Conservation (phyloP, 1,139 yeast species). For the Debaryomyces nepalensis region DNA sequence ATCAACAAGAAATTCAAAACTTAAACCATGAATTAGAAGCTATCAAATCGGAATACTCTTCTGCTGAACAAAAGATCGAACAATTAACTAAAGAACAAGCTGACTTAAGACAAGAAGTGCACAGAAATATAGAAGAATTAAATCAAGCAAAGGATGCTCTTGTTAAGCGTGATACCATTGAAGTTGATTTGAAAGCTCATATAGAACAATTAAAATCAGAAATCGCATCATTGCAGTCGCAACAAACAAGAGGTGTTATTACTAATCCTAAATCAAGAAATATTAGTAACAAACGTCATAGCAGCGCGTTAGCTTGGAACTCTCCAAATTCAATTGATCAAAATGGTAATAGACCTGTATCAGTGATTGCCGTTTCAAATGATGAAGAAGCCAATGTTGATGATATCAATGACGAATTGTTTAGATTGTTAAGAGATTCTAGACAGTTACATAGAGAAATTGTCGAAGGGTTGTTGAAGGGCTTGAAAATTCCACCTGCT, state of each 20-base stretch:
- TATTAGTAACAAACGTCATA: slow-evolving; percentile 43
- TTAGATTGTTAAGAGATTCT: slow-evolving; percentile 76
- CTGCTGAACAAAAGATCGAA: slow-evolving; percentile 66
- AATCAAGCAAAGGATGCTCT: slow-evolving; percentile 65
- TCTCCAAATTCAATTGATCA: slow-evolving; percentile 39
- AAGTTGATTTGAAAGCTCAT: slow-evolving; percentile 68
- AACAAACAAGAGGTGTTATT: slow-evolving; percentile 27
- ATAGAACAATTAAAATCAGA: slow-evolving; percentile 73
- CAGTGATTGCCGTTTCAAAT: slow-evolving; percentile 60
- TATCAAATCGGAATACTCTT: slow-evolving; percentile 62
- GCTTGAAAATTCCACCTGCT: slow-evolving; percentile 86
- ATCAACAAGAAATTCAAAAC: slow-evolving; percentile 53
- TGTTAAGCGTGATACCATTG: slow-evolving; percentile 66
- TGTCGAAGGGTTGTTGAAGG: slow-evolving; percentile 84
- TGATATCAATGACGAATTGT: slow-evolving; percentile 74
- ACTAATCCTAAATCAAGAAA: slow-evolving; percentile 36
- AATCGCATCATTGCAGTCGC: slow-evolving; percentile 55
- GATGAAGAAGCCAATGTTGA: slow-evolving; percentile 63
- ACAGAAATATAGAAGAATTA: slow-evolving; percentile 63
- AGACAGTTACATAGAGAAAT: slow-evolving; percentile 81
- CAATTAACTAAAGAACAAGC: slow-evolving; percentile 69
- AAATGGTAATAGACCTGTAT: slow-evolving; percentile 52
- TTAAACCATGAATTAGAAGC: slow-evolving; percentile 62
- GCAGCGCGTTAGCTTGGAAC: slow-evolving; percentile 46
- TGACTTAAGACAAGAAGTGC: slow-evolving; percentile 65